phyloP scores from a whole-genome alignment of 2,329 filamentous ascomycete genomes.

The Sporothrix sp. region DNA sequence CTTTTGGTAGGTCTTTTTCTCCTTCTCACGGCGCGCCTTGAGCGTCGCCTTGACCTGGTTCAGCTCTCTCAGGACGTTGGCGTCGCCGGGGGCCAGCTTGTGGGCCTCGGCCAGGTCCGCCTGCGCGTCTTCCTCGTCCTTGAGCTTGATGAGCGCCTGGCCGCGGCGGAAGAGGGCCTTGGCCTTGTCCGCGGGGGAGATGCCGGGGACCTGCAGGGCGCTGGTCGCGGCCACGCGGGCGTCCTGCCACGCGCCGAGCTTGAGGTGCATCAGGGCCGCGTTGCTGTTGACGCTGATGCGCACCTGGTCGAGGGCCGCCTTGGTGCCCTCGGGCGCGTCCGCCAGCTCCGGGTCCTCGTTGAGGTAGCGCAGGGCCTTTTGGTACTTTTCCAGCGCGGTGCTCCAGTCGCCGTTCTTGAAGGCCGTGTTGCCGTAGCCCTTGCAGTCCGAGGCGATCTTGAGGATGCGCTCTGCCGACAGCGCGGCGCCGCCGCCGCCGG shows the following conservation, averaged over 20 bases:
- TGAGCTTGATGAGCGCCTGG: slow-evolving; percentile 61
- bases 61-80: slow-evolving; percentile 65
- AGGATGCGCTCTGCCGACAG: slow-evolving; percentile 59
- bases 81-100: slow-evolving; percentile 64
- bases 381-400: slow-evolving; percentile 78
- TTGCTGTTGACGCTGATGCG: slow-evolving; percentile 86
- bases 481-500: slow-evolving; percentile 27
- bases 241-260: slow-evolving; percentile 63
- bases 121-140: slow-evolving; percentile 76
- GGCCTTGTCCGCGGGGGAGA: slow-evolving; percentile 67
- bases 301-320: slow-evolving; percentile 57
- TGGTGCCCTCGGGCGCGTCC: slow-evolving; percentile 58
- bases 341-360: slow-evolving; percentile 74
- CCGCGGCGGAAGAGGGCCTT: slow-evolving; percentile 85
- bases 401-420: slow-evolving; percentile 70
- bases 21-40: slow-evolving; percentile 66
- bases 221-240: slow-evolving; percentile 59
- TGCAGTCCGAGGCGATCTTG: slow-evolving; percentile 74
- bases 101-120: slow-evolving; percentile 67
- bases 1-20: slow-evolving; percentile 88
- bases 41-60: slow-evolving; percentile 67
- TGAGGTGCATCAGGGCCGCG: slow-evolving; percentile 74
- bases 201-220: slow-evolving; percentile 58
- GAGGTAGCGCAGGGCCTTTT: slow-evolving; percentile 83
- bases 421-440: slow-evolving; percentile 83